Base-by-base conservation (phyloP, 2,329 filamentous ascomycete species). In the Neofusicoccum cordaticola region DNA sequence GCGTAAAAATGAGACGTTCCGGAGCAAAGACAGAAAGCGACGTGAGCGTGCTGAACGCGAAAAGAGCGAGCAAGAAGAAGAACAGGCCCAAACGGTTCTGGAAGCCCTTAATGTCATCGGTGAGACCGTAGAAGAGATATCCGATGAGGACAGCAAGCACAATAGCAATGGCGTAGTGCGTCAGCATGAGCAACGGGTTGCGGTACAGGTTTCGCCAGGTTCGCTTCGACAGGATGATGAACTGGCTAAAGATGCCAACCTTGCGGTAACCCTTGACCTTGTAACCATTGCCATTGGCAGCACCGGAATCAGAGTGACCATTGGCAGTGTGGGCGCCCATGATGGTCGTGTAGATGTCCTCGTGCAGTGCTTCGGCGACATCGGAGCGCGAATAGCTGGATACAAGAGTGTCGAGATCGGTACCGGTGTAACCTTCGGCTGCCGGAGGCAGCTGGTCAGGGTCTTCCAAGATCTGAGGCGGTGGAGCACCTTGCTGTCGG, bases 171-270 rank as follows among this genome's bases (percentile, higher is more conserved):
- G 95, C 95, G 74, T 98, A 99, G 79, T 99, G 95, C 0, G 93
- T 97, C 65, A 99, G 85, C 95, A 99, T 99, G 66, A 99, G 82
- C 86, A 98, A 93, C 1, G 95, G 95, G 76, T 99, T 97, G 65
- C 95, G 89, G 81, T 99, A 98, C 6, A 99, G 84, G 74, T 99
- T 99, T 74, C 91, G 93, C 94, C 94, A 99, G 0, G 95, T 99
- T 51, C 95, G 88, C 71, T 88, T 85, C 0, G 94, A 96, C 12
- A 99, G 83, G 70, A 99, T 97, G 63, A 89, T 74, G 77, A 99
- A 98, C 77, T 99, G 95, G 48, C 89, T 85, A 8, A 85, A 72
- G 69, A 93, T 88, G 52, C 94, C 88, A 65, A 97, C 85, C 66
- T 95, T 91, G 65, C 88, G 86, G 77, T 96, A 97, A 17, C 92